A percentile compares a stretch with the other conserved stretches of the same genome.
These are phyloP conservation scores for Acorus calamus DNA, from an alignment of 106 monocot species.

Conservation along the genomic window DNA sequence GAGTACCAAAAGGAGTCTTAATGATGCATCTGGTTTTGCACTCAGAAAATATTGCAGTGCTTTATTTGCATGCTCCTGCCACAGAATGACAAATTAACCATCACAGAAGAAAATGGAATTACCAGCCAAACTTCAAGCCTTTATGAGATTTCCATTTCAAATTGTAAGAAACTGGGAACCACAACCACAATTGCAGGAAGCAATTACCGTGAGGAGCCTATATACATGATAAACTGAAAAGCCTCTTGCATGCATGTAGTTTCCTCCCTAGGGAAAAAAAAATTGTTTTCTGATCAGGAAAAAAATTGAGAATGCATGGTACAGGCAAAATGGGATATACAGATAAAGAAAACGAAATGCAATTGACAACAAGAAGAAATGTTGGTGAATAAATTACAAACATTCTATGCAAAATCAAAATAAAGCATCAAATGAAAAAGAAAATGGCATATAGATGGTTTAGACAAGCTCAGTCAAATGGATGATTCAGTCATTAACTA, in stretches of 20 bases:
- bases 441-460: no score
- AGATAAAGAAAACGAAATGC: no score
- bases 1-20: conserved; percentile 67
- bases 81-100: neutral
- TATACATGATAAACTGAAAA: conserved; percentile 65
- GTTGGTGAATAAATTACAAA: no score
- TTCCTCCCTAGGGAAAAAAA: conserved; percentile 48
- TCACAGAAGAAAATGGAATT: no score
- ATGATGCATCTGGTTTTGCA: conserved; percentile 30
- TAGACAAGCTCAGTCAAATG: no score
- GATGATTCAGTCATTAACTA: no score
- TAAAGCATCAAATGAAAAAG: no score
- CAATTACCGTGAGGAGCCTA: conserved; percentile 59
- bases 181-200: neutral
- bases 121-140: no score
- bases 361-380: no score
- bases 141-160: no score
- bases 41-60: conserved; percentile 74
- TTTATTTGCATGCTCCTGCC: conserved; percentile 78
- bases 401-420: no score
- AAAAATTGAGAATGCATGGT: conserved; percentile 4
- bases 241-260: conserved; percentile 70
- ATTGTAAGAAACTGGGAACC: no score
- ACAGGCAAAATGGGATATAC: neutral
- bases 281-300: neutral